These are phyloP conservation scores for Phyllosticta paracitricarpa DNA, from an alignment of 2,329 filamentous ascomycete species.

Conservation along the genomic window DNA sequence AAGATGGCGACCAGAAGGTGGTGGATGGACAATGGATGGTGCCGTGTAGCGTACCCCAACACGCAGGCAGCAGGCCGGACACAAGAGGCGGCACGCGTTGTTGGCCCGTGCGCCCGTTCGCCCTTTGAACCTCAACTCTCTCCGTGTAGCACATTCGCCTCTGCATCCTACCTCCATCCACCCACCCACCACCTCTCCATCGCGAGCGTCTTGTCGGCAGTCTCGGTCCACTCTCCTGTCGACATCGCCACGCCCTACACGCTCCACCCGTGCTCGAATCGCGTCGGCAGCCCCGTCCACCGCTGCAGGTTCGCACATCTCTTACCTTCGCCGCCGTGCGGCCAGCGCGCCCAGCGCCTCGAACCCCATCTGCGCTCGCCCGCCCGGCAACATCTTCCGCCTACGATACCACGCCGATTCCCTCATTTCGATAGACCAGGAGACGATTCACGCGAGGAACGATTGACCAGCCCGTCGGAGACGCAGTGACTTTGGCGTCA, in stretches of 20 bases:
- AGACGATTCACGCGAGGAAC: not conserved
- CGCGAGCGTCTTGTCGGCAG: constrained; percentile 22
- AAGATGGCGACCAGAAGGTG: not conserved
- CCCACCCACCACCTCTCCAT: constrained; percentile 21
- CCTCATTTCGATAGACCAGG: not conserved
- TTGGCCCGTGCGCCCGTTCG: not conserved
- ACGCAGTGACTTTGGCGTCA: constrained; percentile 5
- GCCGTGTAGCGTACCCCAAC: not conserved
- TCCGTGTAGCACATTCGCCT: not conserved
- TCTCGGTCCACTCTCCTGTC: constrained; percentile 18
- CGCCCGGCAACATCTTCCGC: constrained; percentile 1
- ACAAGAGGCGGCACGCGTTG: not conserved
- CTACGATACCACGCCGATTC: not conserved
- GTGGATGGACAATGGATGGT: not conserved
- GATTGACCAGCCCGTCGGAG: not conserved
- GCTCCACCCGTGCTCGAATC: constrained; percentile 3
- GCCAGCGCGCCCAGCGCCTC: constrained; percentile 25
- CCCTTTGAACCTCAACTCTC: constrained; percentile 6
- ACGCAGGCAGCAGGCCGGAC: not conserved
- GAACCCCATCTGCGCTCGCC: constrained; percentile 8
- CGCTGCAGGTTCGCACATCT: constrained; percentile 16
- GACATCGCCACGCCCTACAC: constrained; percentile 16
- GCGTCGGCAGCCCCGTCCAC: constrained; percentile 7
- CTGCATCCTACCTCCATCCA: constrained; percentile 1
- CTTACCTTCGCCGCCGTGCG: constrained; percentile 13